Conservation (phyloP, 805 yeast genomes). For the Candida tallmaniae region DNA sequence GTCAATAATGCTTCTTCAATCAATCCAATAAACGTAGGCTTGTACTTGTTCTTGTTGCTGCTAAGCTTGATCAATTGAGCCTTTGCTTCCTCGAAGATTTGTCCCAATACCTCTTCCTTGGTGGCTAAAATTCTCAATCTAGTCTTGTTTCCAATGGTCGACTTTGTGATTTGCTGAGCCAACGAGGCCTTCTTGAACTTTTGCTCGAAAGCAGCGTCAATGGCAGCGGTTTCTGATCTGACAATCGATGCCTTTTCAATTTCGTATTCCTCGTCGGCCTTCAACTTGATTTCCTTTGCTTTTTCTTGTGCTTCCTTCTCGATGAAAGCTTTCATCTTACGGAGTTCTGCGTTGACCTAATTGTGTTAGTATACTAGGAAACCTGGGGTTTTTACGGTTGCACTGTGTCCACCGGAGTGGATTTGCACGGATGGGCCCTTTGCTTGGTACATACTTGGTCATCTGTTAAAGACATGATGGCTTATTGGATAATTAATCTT, state of each 20-base stretch:
- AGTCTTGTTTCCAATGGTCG: constrained; percentile 92
- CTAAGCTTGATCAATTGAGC: constrained; percentile 55
- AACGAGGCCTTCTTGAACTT: constrained; percentile 87
- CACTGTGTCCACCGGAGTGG: not conserved
- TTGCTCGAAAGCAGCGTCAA: constrained; percentile 74
- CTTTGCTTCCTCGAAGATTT: constrained; percentile 68
- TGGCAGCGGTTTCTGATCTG: constrained; percentile 84
- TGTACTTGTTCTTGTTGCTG: constrained; percentile 54
- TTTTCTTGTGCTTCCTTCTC: constrained; percentile 98
- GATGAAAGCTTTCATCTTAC: constrained; percentile 98
- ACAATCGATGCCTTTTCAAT: constrained; percentile 95
- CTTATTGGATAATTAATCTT: not conserved
- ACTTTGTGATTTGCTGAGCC: constrained; percentile 92
- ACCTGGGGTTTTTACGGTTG: not conserved
- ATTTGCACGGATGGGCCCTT: not conserved
- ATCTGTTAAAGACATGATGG: constrained; percentile 27
- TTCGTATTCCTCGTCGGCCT: constrained; percentile 98
- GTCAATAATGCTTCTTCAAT: constrained; percentile 72
- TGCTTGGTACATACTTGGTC: constrained; percentile 25
- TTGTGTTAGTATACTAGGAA: not conserved
- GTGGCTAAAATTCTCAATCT: constrained; percentile 86
- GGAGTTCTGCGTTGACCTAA: constrained; percentile 90
- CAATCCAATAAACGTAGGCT: constrained; percentile 65
- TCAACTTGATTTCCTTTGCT: constrained; percentile 90
- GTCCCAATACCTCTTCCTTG: constrained; percentile 70